Evolutionary conservation across 768 basidiomycete genomes (phyloP).

Genomic region (Pleurotus giganteus): DNA sequence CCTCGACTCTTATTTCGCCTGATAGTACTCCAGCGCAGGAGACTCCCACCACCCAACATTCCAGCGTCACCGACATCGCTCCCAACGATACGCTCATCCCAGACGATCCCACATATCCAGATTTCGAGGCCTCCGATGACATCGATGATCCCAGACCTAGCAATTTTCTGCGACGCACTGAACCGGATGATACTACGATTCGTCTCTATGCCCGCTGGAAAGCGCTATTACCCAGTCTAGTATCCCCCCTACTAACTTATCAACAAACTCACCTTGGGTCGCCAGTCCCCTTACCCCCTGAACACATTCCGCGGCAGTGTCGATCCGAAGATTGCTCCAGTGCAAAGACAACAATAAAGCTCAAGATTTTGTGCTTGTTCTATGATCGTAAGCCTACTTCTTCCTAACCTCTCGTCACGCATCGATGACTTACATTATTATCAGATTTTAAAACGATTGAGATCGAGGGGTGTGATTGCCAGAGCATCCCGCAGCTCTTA

Average conservation of each 20-base stretch:
- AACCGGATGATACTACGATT: neutral
- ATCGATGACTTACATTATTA: neutral
- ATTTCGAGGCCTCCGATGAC: too few relatives aligned
- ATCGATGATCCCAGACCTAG: too few relatives aligned
- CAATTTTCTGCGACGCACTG: neutral
- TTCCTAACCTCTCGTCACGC: neutral
- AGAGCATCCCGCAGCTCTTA: conserved; percentile 6
- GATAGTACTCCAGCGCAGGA: too few relatives aligned
- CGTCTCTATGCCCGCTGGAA: neutral
- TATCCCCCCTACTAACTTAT: neutral
- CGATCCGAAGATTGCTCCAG: neutral
- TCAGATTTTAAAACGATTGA: conserved; percentile 10
- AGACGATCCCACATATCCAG: too few relatives aligned
- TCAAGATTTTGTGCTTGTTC: neutral
- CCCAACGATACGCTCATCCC: too few relatives aligned
- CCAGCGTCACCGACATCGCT: too few relatives aligned
- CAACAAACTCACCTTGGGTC: neutral
- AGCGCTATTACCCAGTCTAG: neutral
- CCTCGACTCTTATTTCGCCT: too few relatives aligned
- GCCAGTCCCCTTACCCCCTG: neutral
- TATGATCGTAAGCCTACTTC: conserved; percentile 4
- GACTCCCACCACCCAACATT: too few relatives aligned
- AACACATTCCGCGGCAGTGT: neutral
- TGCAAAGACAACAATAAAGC: neutral
- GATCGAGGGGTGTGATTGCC: conserved; percentile 12